A percentile compares a stretch with the other conserved stretches of the same genome.
phyloP scores from a whole-genome alignment of 192 early-diverging fungal genomes.

The Podila clonocystis region DNA sequence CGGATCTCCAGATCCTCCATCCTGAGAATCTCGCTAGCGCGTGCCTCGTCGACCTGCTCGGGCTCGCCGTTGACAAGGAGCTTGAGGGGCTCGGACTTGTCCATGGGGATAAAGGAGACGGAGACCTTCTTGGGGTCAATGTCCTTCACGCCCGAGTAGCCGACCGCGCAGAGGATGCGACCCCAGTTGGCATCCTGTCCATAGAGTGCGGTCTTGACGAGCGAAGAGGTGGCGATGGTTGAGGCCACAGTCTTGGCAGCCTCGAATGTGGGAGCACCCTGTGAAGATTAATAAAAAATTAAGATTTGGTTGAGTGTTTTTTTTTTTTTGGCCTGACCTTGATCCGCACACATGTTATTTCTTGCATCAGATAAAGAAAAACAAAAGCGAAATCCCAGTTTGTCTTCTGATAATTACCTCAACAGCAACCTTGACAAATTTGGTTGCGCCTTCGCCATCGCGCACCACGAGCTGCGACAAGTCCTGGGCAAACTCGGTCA shows the following conservation, averaged over 20 bases:
- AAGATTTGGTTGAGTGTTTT: not conserved
- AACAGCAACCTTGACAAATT: conserved; percentile 93
- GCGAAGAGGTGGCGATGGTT: conserved; percentile 90
- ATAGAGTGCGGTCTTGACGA: conserved; percentile 97
- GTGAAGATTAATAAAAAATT: conserved; percentile 1
- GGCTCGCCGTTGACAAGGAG: conserved; percentile 88
- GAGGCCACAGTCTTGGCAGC: conserved; percentile 86
- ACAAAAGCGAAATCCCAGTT: not conserved
- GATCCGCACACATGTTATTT: not conserved
- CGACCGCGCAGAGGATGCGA: conserved; percentile 91
- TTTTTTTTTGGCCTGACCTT: not conserved
- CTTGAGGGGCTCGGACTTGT: conserved; percentile 68
- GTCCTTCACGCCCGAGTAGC: conserved; percentile 78
- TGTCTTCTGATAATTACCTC: conserved; percentile 54
- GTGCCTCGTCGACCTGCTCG: conserved; percentile 78
- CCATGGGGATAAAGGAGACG: conserved; percentile 76
- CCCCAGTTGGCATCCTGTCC: conserved; percentile 99
- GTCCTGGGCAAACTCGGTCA: conserved; percentile 87
- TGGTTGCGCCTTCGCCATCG: conserved; percentile 98
- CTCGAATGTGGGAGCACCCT: conserved; percentile 76
- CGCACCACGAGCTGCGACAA: conserved; percentile 91
- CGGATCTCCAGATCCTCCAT: conserved; percentile 86
- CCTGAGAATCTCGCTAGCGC: conserved; percentile 85
- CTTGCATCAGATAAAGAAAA: not conserved
- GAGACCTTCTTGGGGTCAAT: conserved; percentile 81